Evolutionary conservation across 495 filamentous ascomycete genomes (phyloP).

Genomic region (Hypomontagnella submonticulosa): DNA sequence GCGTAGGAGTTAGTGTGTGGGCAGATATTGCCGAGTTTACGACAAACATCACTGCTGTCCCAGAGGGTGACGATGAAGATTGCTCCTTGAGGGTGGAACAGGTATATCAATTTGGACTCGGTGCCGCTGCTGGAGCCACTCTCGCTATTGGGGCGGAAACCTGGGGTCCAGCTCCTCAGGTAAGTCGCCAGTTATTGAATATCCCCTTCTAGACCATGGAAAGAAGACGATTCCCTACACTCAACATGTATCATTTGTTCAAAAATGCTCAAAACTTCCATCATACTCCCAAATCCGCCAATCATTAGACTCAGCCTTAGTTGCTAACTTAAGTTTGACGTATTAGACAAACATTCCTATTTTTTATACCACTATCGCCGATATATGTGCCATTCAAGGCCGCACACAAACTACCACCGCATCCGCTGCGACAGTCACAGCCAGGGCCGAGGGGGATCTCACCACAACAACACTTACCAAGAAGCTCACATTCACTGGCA

Average conservation of each 20-base stretch:
- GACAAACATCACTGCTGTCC: conserved; percentile 57
- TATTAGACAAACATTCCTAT: conserved; percentile 57
- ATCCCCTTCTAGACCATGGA: no score
- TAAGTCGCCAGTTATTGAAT: conserved; percentile 1
- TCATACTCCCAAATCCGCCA: no score
- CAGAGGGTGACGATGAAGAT: conserved; percentile 46
- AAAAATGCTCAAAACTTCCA: no score
- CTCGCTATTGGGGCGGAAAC: conserved; percentile 54
- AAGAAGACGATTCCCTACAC: no score
- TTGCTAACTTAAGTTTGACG: neutral
- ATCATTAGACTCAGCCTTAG: neutral
- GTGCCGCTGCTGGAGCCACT: conserved; percentile 63
- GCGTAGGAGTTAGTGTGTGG: conserved; percentile 60
- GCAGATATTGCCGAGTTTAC: conserved; percentile 64
- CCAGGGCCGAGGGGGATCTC: conserved; percentile 45
- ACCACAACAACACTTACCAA: conserved; percentile 52
- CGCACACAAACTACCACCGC: conserved; percentile 32
- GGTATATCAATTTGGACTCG: conserved; percentile 61
- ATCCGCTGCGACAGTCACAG: conserved; percentile 42
- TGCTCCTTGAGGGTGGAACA: conserved; percentile 59
- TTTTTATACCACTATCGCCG: conserved; percentile 63
- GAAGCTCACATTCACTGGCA: conserved; percentile 51
- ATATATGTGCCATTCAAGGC: conserved; percentile 54
- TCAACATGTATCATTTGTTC: no score
- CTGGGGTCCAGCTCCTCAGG: conserved; percentile 60